These are phyloP conservation scores for Coemansia sp. DNA, from an alignment of 192 early-diverging fungal genomes.

Conservation along the genomic window DNA sequence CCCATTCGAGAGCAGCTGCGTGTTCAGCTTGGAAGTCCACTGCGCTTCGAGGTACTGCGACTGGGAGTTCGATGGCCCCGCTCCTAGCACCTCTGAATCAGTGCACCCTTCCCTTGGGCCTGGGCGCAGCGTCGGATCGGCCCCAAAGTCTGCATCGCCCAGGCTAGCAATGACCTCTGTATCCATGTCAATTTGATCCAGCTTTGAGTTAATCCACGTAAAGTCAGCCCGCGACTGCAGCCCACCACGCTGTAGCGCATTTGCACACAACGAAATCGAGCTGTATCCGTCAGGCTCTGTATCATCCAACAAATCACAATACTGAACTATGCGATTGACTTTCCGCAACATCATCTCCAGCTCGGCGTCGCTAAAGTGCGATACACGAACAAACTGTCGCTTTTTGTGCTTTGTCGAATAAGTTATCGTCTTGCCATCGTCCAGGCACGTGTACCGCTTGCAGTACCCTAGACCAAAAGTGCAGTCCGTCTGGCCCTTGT, in stretches of 20 bases:
- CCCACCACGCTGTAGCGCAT: conserved; percentile 15
- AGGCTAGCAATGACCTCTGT: conserved; percentile 31
- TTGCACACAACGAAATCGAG: conserved; percentile 41
- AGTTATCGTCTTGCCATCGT: conserved; percentile 11
- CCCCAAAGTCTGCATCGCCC: conserved; percentile 33
- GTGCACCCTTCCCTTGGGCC: neutral
- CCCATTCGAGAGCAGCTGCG: neutral
- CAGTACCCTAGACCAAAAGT: conserved; percentile 18
- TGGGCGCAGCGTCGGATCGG: conserved; percentile 11
- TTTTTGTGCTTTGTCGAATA: conserved; percentile 28
- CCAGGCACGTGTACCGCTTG: conserved; percentile 10
- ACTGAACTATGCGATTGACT: conserved; percentile 33
- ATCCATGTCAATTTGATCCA: conserved; percentile 31
- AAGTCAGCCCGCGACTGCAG: conserved; percentile 12
- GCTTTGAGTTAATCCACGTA: conserved; percentile 20
- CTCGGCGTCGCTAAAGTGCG: conserved; percentile 33
- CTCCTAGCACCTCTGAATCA: conserved; percentile 1
- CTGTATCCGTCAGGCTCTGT: conserved; percentile 32
- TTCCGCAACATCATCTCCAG: conserved; percentile 44
- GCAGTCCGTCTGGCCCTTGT: neutral
- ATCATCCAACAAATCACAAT: conserved; percentile 33
- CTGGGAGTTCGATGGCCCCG: conserved; percentile 21
- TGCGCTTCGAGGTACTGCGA: conserved; percentile 23
- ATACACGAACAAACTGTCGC: conserved; percentile 33
- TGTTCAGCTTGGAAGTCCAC: conserved; percentile 20